Evolutionary conservation across 2,329 filamentous ascomycete species (phyloP).

Genomic region (Teratosphaeria pseudoeucalypti): DNA sequence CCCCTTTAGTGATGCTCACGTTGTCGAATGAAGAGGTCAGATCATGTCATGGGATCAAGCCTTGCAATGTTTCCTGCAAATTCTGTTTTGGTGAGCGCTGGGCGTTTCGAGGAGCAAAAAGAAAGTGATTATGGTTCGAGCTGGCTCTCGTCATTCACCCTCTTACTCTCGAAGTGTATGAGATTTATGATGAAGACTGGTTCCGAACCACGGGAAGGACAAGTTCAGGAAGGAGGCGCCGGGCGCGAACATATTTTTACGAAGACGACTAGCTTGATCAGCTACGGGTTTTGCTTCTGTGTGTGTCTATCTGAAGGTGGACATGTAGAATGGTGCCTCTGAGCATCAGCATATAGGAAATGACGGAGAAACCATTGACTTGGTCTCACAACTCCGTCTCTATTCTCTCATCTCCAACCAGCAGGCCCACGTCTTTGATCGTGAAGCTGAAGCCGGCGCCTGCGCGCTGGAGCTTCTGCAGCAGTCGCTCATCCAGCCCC

Average conservation of each 20-base stretch:
- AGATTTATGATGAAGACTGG: neutral
- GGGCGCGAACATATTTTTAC: neutral
- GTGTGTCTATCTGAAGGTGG: neutral
- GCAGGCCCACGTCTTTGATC: conserved; percentile 2
- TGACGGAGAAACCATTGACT: neutral
- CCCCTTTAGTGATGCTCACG: conserved; percentile 25
- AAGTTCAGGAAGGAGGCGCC: neutral
- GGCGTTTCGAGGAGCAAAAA: neutral
- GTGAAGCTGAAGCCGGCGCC: conserved; percentile 15
- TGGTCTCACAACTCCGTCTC: neutral
- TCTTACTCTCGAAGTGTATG: neutral
- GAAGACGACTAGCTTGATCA: neutral
- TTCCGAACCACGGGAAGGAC: neutral
- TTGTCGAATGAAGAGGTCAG: conserved; percentile 6
- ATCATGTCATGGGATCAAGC: neutral
- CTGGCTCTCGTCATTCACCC: neutral
- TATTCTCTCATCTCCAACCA: neutral
- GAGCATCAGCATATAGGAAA: neutral
- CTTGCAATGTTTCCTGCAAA: neutral
- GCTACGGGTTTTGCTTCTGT: neutral
- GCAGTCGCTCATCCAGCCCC: conserved; percentile 15
- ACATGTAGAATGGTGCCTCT: neutral
- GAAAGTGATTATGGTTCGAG: neutral
- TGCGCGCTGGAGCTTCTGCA: conserved; percentile 11
- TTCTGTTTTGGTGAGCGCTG: neutral